phyloP scores from a whole-genome alignment of 192 early-diverging fungal species.

The Phycomyces blakesleeanus region DNA sequence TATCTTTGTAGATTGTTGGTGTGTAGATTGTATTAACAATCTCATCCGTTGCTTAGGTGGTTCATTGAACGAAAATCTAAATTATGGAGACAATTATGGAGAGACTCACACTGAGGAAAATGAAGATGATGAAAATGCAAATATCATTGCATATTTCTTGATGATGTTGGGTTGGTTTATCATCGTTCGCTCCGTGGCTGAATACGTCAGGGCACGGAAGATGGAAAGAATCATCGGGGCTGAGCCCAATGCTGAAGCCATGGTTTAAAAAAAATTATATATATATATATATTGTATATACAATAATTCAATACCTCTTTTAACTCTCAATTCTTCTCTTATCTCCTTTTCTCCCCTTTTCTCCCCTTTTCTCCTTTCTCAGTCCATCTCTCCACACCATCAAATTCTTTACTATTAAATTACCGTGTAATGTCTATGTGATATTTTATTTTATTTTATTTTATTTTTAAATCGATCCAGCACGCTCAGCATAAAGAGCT shows the following conservation, averaged over 20 bases:
- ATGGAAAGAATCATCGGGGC: constrained; percentile 62
- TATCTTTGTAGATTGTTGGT: background rate
- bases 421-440: no score
- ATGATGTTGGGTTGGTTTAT: constrained; percentile 73
- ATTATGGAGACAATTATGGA: constrained; percentile 21
- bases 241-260: constrained; percentile 23
- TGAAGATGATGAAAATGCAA: constrained; percentile 23
- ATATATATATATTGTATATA: no score
- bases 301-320: no score
- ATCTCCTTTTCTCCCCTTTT: background rate
- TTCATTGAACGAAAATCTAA: constrained; percentile 33
- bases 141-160: constrained; percentile 65
- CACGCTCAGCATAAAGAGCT: constrained; percentile 62
- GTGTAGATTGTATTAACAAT: no score
- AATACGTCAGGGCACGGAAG: constrained; percentile 68
- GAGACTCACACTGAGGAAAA: background rate
- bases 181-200: constrained; percentile 65
- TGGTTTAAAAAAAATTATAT: constrained; percentile 27
- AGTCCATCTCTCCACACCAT: no score
- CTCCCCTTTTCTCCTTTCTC: background rate
- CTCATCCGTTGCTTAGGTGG: constrained; percentile 17
- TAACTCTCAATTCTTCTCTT: background rate
- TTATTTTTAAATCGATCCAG: constrained; percentile 14
- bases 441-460: no score
- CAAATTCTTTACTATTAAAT: no score